Evolutionary conservation across 2,329 filamentous ascomycete genomes (phyloP).

Genomic region (Aureobasidium pullulans): DNA sequence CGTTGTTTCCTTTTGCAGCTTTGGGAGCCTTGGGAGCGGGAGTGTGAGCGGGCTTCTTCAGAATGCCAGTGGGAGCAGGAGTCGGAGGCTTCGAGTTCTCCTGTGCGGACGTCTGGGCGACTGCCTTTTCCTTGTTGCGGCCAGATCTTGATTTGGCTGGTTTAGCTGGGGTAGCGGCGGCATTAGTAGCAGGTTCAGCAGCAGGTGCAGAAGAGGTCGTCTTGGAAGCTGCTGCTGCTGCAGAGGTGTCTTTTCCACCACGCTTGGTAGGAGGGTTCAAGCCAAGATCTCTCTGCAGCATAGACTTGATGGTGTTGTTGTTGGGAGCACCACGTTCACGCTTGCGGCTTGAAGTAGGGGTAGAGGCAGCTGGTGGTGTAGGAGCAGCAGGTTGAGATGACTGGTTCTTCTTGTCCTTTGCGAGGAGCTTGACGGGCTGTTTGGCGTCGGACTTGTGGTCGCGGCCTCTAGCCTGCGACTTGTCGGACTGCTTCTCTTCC

Average conservation of each 20-base stretch:
- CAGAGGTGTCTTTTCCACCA: conserved; percentile 23
- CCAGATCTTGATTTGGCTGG: conserved; percentile 8
- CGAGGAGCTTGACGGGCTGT: conserved; percentile 37
- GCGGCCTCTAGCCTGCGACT: conserved; percentile 26
- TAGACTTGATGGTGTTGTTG: conserved; percentile 37
- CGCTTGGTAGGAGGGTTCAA: conserved; percentile 37
- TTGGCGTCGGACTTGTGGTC: conserved; percentile 23
- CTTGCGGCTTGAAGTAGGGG: conserved; percentile 39
- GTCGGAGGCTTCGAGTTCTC: conserved; percentile 13
- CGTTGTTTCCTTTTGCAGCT: conserved; percentile 14
- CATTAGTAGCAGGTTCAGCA: not conserved
- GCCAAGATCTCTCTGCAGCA: conserved; percentile 56
- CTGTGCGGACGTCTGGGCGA: not conserved
- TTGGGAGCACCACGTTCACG: conserved; percentile 46
- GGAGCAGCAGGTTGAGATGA: conserved; percentile 29
- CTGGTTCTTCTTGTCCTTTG: conserved; percentile 36
- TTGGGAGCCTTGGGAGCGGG: conserved; percentile 9
- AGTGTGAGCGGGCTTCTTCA: conserved; percentile 30
- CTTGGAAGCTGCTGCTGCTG: conserved; percentile 14
- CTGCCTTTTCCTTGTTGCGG: conserved; percentile 14
- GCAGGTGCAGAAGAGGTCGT: conserved; percentile 4
- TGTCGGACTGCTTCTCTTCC: conserved; percentile 33
- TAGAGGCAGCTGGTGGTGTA: not conserved
- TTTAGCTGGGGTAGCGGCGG: not conserved
- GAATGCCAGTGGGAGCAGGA: conserved; percentile 27